Evolutionary conservation across 345 rosid genomes (phyloP).

Genomic region (Moricandia moricandioides): DNA sequence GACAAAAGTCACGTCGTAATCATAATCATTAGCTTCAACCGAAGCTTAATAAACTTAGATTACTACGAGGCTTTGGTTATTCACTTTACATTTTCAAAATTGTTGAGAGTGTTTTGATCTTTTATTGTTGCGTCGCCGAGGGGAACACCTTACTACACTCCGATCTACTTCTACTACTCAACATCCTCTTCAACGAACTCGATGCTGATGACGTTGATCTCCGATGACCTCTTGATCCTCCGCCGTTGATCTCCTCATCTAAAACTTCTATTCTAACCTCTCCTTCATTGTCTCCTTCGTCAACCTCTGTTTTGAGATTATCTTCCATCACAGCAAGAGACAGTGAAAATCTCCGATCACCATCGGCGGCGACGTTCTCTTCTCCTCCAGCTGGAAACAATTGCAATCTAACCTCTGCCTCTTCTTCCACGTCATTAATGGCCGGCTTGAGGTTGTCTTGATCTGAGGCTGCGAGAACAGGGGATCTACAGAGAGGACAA

Average conservation of each 20-base stretch:
- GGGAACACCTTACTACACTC: slow-evolving; percentile 51
- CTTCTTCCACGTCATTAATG: not conserved
- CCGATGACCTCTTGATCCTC: slow-evolving; percentile 23
- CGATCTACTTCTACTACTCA: slow-evolving; percentile 61
- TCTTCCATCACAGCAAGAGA: slow-evolving; percentile 17
- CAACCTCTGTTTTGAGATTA: slow-evolving; percentile 23
- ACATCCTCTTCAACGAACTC: slow-evolving; percentile 59
- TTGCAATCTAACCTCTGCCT: slow-evolving; percentile 17
- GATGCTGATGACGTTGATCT: slow-evolving; percentile 37
- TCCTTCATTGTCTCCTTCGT: not conserved
- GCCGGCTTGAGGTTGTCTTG: slow-evolving; percentile 21
- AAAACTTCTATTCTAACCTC: slow-evolving; percentile 35
- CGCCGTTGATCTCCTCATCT: slow-evolving; percentile 26
- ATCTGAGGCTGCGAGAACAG: slow-evolving; percentile 19
- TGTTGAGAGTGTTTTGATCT: not conserved
- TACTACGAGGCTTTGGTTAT: slow-evolving; percentile 1
- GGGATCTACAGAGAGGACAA: slow-evolving; percentile 69
- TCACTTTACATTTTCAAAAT: slow-evolving; percentile 26
- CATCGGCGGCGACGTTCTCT: not conserved
- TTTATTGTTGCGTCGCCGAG: slow-evolving; percentile 14
- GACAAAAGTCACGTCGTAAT: not conserved
- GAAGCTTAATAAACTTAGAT: slow-evolving; percentile 23
- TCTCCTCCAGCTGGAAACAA: slow-evolving; percentile 25
- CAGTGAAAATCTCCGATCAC: slow-evolving; percentile 6
- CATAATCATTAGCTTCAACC: slow-evolving; percentile 19